These are phyloP conservation scores for Phytopythium oedochilum DNA, from an alignment of 352 stramenopile species.

Conservation along the genomic window DNA sequence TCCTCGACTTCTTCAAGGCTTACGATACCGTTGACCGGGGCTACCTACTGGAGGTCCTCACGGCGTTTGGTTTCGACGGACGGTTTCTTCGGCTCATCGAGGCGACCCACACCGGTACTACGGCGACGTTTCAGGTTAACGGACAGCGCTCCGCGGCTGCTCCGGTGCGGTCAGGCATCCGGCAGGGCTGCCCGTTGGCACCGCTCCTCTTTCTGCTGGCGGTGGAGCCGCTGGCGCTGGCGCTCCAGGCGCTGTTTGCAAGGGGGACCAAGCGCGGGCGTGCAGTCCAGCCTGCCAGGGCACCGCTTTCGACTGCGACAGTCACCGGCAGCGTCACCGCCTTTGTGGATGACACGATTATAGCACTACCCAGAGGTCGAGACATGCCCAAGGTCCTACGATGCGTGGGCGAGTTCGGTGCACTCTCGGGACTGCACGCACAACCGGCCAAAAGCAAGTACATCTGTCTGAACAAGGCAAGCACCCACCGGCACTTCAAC, in stretches of 20 bases:
- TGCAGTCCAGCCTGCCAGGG: constrained; percentile 8
- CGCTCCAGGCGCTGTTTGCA: too few relatives aligned
- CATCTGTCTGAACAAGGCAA: background rate
- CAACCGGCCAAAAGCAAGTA: background rate
- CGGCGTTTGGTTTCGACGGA: constrained; percentile 15
- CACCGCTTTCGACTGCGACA: too few relatives aligned
- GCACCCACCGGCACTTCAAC: too few relatives aligned
- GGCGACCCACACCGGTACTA: background rate
- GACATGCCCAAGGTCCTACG: background rate
- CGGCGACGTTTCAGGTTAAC: background rate
- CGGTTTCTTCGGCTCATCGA: background rate
- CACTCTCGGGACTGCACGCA: background rate
- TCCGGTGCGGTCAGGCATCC: constrained; percentile 9
- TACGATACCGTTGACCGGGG: constrained; percentile 14
- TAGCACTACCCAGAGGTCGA: background rate
- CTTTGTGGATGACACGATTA: constrained; percentile 21
- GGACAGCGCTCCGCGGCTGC: background rate
- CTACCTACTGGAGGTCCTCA: constrained; percentile 9
- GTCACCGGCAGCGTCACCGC: too few relatives aligned
- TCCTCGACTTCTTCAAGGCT: constrained; percentile 14
- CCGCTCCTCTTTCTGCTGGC: constrained; percentile 20
- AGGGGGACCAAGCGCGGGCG: too few relatives aligned
- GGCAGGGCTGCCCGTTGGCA: constrained; percentile 19
- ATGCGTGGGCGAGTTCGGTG: background rate
- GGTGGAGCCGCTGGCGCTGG: constrained; percentile 10